These are phyloP conservation scores for Claviceps purpurea DNA, from an alignment of 2,329 filamentous ascomycete species.

Conservation along the genomic window DNA sequence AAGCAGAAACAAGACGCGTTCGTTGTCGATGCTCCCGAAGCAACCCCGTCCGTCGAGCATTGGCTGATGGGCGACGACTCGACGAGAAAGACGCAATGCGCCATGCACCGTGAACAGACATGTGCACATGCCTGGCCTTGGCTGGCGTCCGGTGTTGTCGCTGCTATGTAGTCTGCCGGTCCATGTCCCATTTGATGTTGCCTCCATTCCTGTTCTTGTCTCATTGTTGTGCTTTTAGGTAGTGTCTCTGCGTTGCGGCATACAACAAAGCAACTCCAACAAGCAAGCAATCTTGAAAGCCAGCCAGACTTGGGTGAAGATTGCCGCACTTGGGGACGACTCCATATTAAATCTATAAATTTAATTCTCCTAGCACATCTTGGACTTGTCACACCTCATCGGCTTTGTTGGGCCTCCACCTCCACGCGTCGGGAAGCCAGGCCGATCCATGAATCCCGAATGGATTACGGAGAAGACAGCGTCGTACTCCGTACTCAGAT, in stretches of 20 bases:
- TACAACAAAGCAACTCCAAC: too few relatives aligned
- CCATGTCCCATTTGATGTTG: neutral
- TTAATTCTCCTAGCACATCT: neutral
- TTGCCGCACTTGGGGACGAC: neutral
- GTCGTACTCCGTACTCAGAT: constrained; percentile 2
- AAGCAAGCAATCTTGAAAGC: too few relatives aligned
- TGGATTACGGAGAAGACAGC: constrained; percentile 1
- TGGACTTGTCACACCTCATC: neutral
- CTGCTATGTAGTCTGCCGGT: neutral
- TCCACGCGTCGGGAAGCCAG: constrained; percentile 3
- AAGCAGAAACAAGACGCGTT: neutral
- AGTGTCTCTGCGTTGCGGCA: neutral
- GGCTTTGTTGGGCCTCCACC: constrained; percentile 2
- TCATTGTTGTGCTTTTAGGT: neutral
- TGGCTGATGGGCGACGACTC: neutral
- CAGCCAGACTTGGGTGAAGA: neutral
- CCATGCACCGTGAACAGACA: neutral
- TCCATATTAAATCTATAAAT: neutral
- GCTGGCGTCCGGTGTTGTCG: neutral
- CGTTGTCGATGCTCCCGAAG: neutral
- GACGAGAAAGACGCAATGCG: neutral
- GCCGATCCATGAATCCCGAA: constrained; percentile 4
- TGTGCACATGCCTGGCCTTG: neutral
- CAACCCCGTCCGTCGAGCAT: neutral
- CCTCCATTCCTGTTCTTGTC: neutral